These are phyloP conservation scores for Aspergillus baeticus DNA, from an alignment of 495 filamentous ascomycete species.

Conservation along the genomic window DNA sequence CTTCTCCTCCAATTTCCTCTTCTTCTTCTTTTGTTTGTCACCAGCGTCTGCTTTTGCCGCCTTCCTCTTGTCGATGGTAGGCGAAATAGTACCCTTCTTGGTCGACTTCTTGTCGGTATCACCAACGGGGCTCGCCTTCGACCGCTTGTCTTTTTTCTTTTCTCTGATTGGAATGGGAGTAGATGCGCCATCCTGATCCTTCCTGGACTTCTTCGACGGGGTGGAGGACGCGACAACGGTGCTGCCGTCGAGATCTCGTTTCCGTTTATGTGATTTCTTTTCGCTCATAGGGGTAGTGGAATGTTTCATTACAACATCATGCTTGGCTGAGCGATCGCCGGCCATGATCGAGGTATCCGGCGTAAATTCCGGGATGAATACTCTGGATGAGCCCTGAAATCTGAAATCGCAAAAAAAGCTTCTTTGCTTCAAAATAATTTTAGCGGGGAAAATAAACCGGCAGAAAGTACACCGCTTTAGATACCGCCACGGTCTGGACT, in stretches of 20 bases:
- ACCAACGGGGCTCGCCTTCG: conserved; percentile 17
- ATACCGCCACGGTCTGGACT: conserved; percentile 24
- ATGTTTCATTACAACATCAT: conserved; percentile 20
- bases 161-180: conserved; percentile 15
- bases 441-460: conserved; percentile 19
- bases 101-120: conserved; percentile 22
- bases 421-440: conserved; percentile 25
- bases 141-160: conserved; percentile 26
- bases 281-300: conserved; percentile 20
- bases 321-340: conserved; percentile 17
- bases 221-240: conserved; percentile 26
- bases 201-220: conserved; percentile 41
- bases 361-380: neutral
- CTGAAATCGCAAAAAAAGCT: conserved; percentile 11
- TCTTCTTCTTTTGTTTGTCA: conserved; percentile 20
- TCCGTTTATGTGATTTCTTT: conserved; percentile 37
- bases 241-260: conserved; percentile 34
- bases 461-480: conserved; percentile 23
- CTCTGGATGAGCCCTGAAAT: neutral
- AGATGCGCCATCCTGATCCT: conserved; percentile 23
- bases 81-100: conserved; percentile 29
- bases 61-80: conserved; percentile 22
- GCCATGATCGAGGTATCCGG: conserved; percentile 28
- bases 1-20: conserved; percentile 33
- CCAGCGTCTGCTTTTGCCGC: conserved; percentile 22